Evolutionary conservation across 371 early-diverging fungal species (phyloP).

Genomic region (Mortierella polycephala): DNA sequence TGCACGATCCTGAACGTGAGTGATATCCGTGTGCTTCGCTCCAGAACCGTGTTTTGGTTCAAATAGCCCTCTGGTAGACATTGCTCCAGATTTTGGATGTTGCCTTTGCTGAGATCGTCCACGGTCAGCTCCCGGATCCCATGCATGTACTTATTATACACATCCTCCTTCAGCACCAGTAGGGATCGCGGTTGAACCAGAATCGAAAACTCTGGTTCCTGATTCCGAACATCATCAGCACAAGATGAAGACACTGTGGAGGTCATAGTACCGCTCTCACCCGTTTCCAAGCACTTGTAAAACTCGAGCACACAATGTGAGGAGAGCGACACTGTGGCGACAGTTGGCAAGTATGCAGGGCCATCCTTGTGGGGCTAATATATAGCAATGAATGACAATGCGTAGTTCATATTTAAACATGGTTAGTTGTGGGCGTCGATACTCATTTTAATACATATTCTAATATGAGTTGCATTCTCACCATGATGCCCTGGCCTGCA

Average conservation of each 20-base stretch:
- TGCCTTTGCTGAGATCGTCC: constrained; percentile 53
- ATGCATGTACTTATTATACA: constrained; percentile 63
- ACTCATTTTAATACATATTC: no score
- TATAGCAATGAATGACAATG: neutral
- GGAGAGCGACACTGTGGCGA: constrained; percentile 67
- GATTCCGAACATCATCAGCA: neutral
- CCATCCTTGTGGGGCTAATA: constrained; percentile 69
- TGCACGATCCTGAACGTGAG: constrained; percentile 50
- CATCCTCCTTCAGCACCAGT: constrained; percentile 60
- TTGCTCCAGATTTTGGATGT: constrained; percentile 35
- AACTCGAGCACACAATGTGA: constrained; percentile 62
- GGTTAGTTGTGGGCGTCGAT: no score
- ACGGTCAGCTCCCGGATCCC: constrained; percentile 59
- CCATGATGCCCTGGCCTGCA: constrained; percentile 73
- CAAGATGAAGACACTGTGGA: neutral
- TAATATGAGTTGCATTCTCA: constrained; percentile 9
- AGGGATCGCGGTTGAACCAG: constrained; percentile 59
- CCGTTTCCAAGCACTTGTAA: constrained; percentile 28
- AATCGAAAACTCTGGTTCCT: constrained; percentile 42
- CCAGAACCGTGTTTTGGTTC: neutral
- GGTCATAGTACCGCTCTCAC: constrained; percentile 1
- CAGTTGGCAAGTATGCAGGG: constrained; percentile 64
- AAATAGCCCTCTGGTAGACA: constrained; percentile 14
- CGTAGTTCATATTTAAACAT: neutral
- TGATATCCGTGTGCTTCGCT: constrained; percentile 46